These are phyloP conservation scores for Vanrija sp. DNA, from an alignment of 1,284 basidiomycete genomes.

Conservation along the genomic window DNA sequence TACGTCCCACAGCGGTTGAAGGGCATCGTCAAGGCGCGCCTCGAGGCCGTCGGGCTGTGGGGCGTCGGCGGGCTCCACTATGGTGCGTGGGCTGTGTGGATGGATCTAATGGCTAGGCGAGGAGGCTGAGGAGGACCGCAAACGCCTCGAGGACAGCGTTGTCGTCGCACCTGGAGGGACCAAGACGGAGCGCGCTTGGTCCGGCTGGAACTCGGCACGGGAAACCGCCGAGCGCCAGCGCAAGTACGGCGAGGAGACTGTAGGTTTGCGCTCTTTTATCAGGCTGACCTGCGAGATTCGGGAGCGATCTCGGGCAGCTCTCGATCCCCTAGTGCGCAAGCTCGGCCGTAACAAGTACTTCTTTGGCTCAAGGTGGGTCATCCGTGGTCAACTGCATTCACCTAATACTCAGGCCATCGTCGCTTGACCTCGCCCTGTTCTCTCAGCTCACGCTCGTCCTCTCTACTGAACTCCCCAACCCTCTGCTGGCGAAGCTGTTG, in stretches of 20 bases:
- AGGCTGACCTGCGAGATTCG: conserved; percentile 2
- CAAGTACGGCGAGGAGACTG: conserved; percentile 40
- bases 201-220: conserved; percentile 33
- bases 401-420: conserved; percentile 29
- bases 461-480: conserved; percentile 39
- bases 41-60: conserved; percentile 42
- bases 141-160: conserved; percentile 26
- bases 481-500: conserved; percentile 41
- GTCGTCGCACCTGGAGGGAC: conserved; percentile 41
- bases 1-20: conserved; percentile 43
- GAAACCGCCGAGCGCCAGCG: conserved; percentile 30
- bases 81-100: conserved; percentile 10
- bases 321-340: conserved; percentile 34
- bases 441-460: conserved; percentile 47
- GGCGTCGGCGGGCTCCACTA: conserved; percentile 35
- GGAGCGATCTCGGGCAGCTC: conserved; percentile 17
- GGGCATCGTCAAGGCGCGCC: conserved; percentile 29
- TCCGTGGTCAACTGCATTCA: too few relatives aligned
- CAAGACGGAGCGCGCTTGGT: conserved; percentile 30
- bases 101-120: conserved; percentile 17
- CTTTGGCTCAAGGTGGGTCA: conserved; percentile 28
- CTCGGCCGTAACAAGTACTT: conserved; percentile 28
- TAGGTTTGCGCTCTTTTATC: conserved; percentile 9
- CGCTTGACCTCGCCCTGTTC: conserved; percentile 45
- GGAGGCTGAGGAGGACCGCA: conserved; percentile 29